A percentile compares a stretch with the other conserved stretches of the same genome.
Evolutionary conservation across 305 asterid genomes (phyloP).

Genomic region (Fraxinus platypoda): DNA sequence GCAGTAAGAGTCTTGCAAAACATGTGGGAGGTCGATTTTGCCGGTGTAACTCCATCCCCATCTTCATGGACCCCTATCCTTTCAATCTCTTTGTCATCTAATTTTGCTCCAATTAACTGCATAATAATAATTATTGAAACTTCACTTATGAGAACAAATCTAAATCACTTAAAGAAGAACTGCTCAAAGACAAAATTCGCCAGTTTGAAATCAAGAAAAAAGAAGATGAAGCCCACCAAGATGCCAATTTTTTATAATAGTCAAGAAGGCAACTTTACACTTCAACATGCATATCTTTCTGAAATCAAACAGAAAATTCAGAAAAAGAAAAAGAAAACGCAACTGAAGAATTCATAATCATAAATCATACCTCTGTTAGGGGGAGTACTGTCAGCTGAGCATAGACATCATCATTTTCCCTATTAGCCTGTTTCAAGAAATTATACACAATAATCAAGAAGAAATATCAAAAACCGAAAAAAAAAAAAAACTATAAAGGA

Average conservation of each 20-base stretch:
- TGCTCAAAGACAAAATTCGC: neutral
- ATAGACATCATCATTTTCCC: slow-evolving; percentile 96
- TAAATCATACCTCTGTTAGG: slow-evolving; percentile 61
- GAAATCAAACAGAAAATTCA: slow-evolving; percentile 12
- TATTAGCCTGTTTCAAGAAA: slow-evolving; percentile 64
- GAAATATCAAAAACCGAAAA: slow-evolving; percentile 6
- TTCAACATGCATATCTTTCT: neutral
- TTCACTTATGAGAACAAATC: neutral
- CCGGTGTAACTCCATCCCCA: slow-evolving; percentile 47
- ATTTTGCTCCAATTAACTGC: slow-evolving; percentile 44
- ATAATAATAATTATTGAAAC: slow-evolving; percentile 4
- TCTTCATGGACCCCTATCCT: slow-evolving; percentile 48
- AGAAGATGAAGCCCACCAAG: neutral
- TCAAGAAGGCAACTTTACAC: neutral
- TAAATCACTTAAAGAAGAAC: neutral
- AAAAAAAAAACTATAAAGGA: neutral
- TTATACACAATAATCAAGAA: neutral
- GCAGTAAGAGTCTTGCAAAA: slow-evolving; percentile 98
- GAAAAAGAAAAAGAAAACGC: neutral
- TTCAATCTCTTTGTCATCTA: slow-evolving; percentile 64
- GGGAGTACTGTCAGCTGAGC: slow-evolving; percentile 83
- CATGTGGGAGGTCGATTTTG: slow-evolving; percentile 88
- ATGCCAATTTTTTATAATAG: neutral
- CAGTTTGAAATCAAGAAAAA: neutral
- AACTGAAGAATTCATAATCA: neutral